phyloP scores from a whole-genome alignment of 192 early-diverging fungal genomes.

The Coemansia guatemalensis region DNA sequence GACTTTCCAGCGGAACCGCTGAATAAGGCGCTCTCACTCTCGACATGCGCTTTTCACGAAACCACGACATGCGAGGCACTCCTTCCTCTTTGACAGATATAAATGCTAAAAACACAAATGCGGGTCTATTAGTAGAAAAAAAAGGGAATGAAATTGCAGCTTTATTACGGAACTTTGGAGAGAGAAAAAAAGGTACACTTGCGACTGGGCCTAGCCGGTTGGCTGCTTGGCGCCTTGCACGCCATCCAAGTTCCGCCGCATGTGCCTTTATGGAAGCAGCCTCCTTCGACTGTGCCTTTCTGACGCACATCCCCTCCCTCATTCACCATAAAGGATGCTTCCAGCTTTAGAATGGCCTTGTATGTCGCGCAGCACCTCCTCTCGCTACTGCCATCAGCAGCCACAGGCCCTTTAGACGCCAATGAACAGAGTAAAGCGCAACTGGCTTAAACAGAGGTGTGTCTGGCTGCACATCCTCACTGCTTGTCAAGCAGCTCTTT shows the following conservation, averaged over 20 bases:
- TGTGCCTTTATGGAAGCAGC: slow-evolving; percentile 3
- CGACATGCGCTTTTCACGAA: slow-evolving; percentile 32
- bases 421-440: background rate
- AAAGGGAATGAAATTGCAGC: background rate
- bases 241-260: background rate
- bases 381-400: background rate
- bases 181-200: background rate
- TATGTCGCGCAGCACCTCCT: no score
- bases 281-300: no score
- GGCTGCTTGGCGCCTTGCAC: background rate
- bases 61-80: slow-evolving; percentile 19
- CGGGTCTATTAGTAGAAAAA: background rate
- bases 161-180: background rate
- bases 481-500: slow-evolving; percentile 44
- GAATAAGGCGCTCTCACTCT: slow-evolving; percentile 33
- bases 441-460: background rate
- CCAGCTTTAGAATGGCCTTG: no score
- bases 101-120: slow-evolving; percentile 6
- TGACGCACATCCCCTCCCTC: no score
- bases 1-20: slow-evolving; percentile 28
- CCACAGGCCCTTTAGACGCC: background rate
- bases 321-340: no score
- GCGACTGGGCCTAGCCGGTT: background rate
- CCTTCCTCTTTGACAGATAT: background rate
- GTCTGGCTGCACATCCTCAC: background rate